Evolutionary conservation across 1,139 yeast species (phyloP).

Genomic region (Suhomyces taliae): DNA sequence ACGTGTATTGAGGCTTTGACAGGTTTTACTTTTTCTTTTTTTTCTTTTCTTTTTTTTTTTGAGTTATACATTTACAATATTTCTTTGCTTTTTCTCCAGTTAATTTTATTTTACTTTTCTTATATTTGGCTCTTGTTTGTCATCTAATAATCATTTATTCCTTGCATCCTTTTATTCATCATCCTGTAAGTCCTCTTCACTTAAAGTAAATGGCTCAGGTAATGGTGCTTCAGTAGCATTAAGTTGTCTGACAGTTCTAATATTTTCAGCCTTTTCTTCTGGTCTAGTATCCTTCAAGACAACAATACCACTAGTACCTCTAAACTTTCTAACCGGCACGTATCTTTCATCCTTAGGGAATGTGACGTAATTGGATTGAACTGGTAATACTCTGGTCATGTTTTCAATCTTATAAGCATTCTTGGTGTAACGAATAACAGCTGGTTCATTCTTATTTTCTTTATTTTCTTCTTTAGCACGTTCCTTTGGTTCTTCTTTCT

Average conservation of each 20-base stretch:
- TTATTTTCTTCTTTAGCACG: conserved; percentile 15
- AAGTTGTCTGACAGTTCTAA: conserved; percentile 84
- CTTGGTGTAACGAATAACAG: conserved; percentile 46
- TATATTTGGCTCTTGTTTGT: not conserved
- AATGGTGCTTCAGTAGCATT: conserved; percentile 84
- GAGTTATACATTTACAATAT: too few species aligned
- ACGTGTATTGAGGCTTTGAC: too few species aligned
- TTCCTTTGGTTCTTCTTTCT: conserved; percentile 18
- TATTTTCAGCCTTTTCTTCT: conserved; percentile 60
- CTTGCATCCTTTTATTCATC: conserved; percentile 13
- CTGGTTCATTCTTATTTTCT: conserved; percentile 29
- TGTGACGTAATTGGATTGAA: conserved; percentile 79
- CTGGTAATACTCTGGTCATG: conserved; percentile 88
- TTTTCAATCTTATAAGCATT: conserved; percentile 71
- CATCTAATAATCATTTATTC: not conserved
- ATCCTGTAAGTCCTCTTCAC: conserved; percentile 50
- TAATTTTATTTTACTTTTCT: not conserved
- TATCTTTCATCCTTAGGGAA: conserved; percentile 77
- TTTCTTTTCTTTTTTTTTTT: too few species aligned
- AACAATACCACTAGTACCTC: conserved; percentile 79
- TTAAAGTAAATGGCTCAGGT: conserved; percentile 79
- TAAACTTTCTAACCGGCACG: conserved; percentile 78
- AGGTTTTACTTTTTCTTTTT: too few species aligned
- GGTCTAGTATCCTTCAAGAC: conserved; percentile 74
- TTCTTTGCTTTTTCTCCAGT: not conserved